phyloP scores from a whole-genome alignment of 176 grass and related monocot genomes.

The Bromus sterilis region DNA sequence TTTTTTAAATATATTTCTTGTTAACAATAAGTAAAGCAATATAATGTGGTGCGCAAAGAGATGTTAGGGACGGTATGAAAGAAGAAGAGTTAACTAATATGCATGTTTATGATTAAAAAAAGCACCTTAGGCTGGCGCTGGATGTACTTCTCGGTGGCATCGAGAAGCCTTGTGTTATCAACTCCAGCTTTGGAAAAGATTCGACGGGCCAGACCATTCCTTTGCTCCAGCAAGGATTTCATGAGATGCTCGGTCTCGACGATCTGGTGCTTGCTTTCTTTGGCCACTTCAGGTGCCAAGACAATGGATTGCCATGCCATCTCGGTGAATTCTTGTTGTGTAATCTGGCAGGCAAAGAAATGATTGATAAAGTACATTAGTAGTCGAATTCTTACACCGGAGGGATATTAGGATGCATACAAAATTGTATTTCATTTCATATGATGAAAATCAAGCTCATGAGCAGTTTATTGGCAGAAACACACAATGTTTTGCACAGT shows the following conservation, averaged over 20 bases:
- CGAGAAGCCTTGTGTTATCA: constrained; percentile 89
- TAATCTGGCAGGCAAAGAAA: constrained; percentile 48
- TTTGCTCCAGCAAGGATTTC: constrained; percentile 95
- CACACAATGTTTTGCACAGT: no score
- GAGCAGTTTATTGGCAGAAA: not conserved
- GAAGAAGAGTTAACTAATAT: not conserved
- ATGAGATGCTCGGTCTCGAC: constrained; percentile 96
- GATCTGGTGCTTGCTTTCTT: constrained; percentile 96
- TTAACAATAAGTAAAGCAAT: not conserved
- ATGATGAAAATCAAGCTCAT: not conserved
- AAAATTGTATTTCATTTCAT: not conserved
- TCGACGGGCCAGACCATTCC: constrained; percentile 87
- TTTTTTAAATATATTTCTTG: not conserved
- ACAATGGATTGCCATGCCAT: constrained; percentile 98
- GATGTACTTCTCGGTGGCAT: constrained; percentile 86
- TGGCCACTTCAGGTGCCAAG: constrained; percentile 72
- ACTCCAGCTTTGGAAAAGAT: constrained; percentile 96
- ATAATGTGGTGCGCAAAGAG: not conserved
- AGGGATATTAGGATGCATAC: not conserved
- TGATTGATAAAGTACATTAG: not conserved
- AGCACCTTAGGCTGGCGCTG: constrained; percentile 92
- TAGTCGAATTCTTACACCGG: not conserved
- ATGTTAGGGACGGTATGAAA: not conserved
- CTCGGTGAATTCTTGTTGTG: constrained; percentile 97
- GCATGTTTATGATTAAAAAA: not conserved